Base-by-base conservation (phyloP, 371 early-diverging fungal genomes). In the Mucor ambiguus region DNA sequence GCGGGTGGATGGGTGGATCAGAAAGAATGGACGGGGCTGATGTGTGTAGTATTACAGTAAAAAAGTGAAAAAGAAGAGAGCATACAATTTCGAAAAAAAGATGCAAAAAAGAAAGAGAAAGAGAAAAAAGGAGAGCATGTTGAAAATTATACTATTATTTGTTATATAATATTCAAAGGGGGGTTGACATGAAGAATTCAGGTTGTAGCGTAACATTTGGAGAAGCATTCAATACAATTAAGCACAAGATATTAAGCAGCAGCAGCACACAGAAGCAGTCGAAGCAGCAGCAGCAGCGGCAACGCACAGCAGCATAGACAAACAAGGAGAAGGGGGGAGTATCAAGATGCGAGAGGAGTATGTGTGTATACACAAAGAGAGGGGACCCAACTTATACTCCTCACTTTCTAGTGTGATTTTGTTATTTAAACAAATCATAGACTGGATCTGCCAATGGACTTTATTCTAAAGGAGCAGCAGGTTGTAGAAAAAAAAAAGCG, bases 171-270 rank as follows among this genome's bases (percentile, higher is more conserved):
- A 43, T 10, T 20, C 30, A 20, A 43, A 56, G 44, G 43, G 57
- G 24, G 58, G 38, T n/a, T 33, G 58, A 32, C n/a, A 26, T 30
- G 61, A 33, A 61, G 35, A 63, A 28, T 52, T 52, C 52, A 52
- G 52, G 52, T 28, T 52, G 52, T 52, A 52, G 52, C 52, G 24
- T 24, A 52, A 26, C 52, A 52, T 52, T 52, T 41, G 20, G 28
- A 49, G 9, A 49, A 49, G 49, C 26, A 49, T 12, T 26, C 22
- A 26, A 49, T 10, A 49, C 18, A 26, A 49, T 49, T 12, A 49
- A 49, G 12, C 22, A 37, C 14, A 1, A 37, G 37, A 33, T 14
- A 49, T 49, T 11, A 26, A 22, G 26, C 22, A 37, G 37, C 37
- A 49, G 26, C 14, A 49, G 49, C 48, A 22, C n/a, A 46, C 48